These are phyloP conservation scores for Vigna radiata DNA, from an alignment of 306 rosid species.

Conservation along the genomic window DNA sequence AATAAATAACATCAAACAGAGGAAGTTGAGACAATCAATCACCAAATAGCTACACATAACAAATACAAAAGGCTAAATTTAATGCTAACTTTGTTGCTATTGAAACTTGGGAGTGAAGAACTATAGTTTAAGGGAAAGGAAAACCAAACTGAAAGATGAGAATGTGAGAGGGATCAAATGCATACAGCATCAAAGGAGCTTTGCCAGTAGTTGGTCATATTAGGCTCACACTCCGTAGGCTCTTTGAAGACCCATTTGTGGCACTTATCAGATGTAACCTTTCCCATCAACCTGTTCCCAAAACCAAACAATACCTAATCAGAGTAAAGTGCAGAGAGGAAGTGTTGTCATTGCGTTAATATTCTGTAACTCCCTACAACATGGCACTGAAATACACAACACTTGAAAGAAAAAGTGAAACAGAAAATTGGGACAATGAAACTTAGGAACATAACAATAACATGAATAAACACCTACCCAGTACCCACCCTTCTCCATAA, in stretches of 20 bases:
- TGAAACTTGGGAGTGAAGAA: conserved; percentile 14
- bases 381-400: conserved; percentile 15
- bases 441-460: conserved; percentile 18
- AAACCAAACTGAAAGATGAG: background rate
- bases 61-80: conserved; percentile 29
- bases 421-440: background rate
- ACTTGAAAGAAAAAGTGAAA: conserved; percentile 15
- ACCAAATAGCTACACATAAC: conserved; percentile 36
- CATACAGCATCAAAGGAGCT: conserved; percentile 96
- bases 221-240: conserved; percentile 87
- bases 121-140: background rate
- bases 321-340: conserved; percentile 14
- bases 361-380: conserved; percentile 20
- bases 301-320: conserved; percentile 34
- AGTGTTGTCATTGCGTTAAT: background rate
- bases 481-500: conserved; percentile 99
- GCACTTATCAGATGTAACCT: conserved; percentile 98
- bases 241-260: conserved; percentile 99
- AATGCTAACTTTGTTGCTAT: conserved; percentile 10
- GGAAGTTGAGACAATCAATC: conserved; percentile 45
- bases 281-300: conserved; percentile 86
- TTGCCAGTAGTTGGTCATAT: conserved; percentile 94
- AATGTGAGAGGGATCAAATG: background rate
- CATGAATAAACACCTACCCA: conserved; percentile 77
- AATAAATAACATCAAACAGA: conserved; percentile 54